phyloP scores from a whole-genome alignment of 2,329 filamentous ascomycete genomes.

The Bipolaris zeicola region DNA sequence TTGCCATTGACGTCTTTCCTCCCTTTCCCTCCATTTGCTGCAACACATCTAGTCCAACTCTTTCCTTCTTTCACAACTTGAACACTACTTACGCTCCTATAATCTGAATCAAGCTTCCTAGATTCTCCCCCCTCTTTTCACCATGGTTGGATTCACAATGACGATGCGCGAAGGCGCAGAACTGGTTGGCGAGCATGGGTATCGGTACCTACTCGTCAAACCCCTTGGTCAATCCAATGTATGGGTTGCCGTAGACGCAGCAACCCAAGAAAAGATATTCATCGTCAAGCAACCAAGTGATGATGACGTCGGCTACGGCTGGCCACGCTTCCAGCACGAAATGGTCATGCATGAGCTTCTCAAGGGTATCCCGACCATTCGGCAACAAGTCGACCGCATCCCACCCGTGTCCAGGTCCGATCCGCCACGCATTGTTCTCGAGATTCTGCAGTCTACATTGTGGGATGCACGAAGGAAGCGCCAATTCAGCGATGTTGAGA shows the following conservation, averaged over 20 bases:
- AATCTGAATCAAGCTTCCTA: neutral
- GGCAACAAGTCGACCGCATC: constrained; percentile 18
- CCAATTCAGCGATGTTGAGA: constrained; percentile 16
- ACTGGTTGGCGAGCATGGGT: constrained; percentile 17
- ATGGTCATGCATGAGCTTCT: constrained; percentile 20
- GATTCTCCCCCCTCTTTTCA: neutral
- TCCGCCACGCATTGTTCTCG: constrained; percentile 14
- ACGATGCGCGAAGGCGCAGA: constrained; percentile 16
- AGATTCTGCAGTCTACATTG: constrained; percentile 14
- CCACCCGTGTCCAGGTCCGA: constrained; percentile 8
- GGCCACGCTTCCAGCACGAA: constrained; percentile 18
- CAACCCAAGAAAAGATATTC: constrained; percentile 17
- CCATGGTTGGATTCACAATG: constrained; percentile 9
- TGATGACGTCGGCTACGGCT: constrained; percentile 14
- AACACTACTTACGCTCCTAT: neutral
- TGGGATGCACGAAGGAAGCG: constrained; percentile 17
- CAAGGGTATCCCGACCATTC: constrained; percentile 13
- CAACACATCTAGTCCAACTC: neutral
- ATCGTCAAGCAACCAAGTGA: constrained; percentile 17
- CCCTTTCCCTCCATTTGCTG: neutral
- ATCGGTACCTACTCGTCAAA: constrained; percentile 16
- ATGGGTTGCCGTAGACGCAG: constrained; percentile 19
- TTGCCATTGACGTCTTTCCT: constrained; percentile 6
- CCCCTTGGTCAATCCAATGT: constrained; percentile 17
- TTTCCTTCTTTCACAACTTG: neutral